A percentile compares a stretch with the other conserved stretches of the same genome.
Evolutionary conservation across 768 basidiomycete species (phyloP).

Genomic region (Hygrocybe coccinea): DNA sequence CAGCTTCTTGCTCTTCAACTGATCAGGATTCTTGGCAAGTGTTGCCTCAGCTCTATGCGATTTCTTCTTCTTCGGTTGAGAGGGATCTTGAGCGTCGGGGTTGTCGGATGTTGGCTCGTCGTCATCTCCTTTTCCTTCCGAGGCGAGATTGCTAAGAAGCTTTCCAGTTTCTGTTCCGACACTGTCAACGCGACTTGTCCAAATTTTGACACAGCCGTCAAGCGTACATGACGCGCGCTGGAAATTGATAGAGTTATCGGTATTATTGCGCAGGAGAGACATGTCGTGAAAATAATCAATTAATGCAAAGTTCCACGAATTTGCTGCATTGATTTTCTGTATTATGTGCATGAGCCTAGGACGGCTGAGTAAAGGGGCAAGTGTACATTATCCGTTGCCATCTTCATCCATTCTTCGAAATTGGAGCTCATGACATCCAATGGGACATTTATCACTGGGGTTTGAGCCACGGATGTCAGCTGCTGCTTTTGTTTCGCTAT

Average conservation of each 20-base stretch:
- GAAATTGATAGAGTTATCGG: constrained; percentile 97
- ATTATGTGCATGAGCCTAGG: constrained; percentile 12
- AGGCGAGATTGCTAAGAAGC: constrained; percentile 81
- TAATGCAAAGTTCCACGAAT: constrained; percentile 96
- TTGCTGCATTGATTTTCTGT: constrained; percentile 97
- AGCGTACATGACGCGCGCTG: constrained; percentile 97
- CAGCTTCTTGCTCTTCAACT: constrained; percentile 84
- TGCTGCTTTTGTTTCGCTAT: constrained; percentile 57
- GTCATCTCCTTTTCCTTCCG: constrained; percentile 46
- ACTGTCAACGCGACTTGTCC: constrained; percentile 96
- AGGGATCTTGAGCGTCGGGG: constrained; percentile 56
- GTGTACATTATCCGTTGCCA: constrained; percentile 96
- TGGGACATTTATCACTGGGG: constrained; percentile 56
- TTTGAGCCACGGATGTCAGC: constrained; percentile 55
- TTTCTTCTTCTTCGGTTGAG: constrained; percentile 60
- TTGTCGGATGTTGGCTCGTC: constrained; percentile 59
- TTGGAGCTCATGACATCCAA: constrained; percentile 87
- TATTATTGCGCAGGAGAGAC: constrained; percentile 87
- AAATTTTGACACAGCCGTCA: constrained; percentile 98
- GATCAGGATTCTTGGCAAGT: constrained; percentile 78
- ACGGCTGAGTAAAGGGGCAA: constrained; percentile 8
- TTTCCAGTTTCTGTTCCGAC: constrained; percentile 97
- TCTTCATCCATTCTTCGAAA: constrained; percentile 99
- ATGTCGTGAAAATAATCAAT: constrained; percentile 99
- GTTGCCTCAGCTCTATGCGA: constrained; percentile 72